Percentiles rank a stretch among this genome's conserved stretches.
phyloP scores from a whole-genome alignment of 768 basidiomycete species.

The Paxillus rubicundulus region DNA sequence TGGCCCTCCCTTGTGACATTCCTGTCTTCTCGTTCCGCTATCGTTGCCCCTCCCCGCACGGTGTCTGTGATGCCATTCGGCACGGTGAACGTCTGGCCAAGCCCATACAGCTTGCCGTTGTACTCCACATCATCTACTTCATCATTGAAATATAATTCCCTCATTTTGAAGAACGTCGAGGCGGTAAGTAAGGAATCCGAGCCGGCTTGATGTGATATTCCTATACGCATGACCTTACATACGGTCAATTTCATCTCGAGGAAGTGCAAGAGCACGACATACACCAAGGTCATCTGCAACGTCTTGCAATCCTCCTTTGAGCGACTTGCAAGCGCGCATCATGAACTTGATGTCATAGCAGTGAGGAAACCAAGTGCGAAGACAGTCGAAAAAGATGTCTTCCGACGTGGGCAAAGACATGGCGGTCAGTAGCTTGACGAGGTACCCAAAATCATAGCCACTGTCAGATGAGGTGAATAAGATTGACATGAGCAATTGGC shows the following conservation, averaged over 20 bases:
- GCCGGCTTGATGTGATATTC: slow-evolving; percentile 91
- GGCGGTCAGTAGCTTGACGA: slow-evolving; percentile 88
- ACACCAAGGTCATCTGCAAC: slow-evolving; percentile 96
- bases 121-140: slow-evolving; percentile 81
- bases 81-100: slow-evolving; percentile 73
- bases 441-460: slow-evolving; percentile 99
- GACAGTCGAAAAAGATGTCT: slow-evolving; percentile 83
- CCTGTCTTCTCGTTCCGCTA: slow-evolving; percentile 78
- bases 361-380: slow-evolving; percentile 91
- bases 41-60: slow-evolving; percentile 71
- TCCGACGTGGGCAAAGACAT: slow-evolving; percentile 86
- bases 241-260: neutral
- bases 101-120: slow-evolving; percentile 80
- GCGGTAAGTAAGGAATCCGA: slow-evolving; percentile 95
- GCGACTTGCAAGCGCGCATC: slow-evolving; percentile 80
- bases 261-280: slow-evolving; percentile 28
- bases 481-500: neutral
- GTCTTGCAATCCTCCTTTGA: slow-evolving; percentile 89
- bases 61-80: slow-evolving; percentile 66
- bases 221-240: slow-evolving; percentile 78
- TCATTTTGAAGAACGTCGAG: slow-evolving; percentile 95
- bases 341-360: slow-evolving; percentile 98
- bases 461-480: slow-evolving; percentile 39
- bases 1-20: slow-evolving; percentile 45
- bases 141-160: slow-evolving; percentile 87